phyloP scores from a whole-genome alignment of 805 yeast genomes.

The Lachancea thermotolerans region DNA sequence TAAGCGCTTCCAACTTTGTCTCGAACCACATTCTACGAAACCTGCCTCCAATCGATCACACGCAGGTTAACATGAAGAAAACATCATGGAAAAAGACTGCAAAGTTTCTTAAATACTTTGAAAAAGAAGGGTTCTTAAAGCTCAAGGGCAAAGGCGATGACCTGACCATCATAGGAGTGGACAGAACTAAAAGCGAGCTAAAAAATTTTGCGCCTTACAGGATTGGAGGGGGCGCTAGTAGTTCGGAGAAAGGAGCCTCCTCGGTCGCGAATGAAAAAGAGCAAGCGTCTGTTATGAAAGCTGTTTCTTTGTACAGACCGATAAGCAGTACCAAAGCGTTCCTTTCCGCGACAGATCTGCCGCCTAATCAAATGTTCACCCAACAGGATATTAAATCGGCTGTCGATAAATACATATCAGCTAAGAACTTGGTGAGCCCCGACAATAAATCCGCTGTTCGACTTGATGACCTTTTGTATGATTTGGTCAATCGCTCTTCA shows the following conservation, averaged over 20 bases:
- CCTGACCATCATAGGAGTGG: constrained; percentile 44
- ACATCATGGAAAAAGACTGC: constrained; percentile 87
- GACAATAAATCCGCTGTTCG: constrained; percentile 48
- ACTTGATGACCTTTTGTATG: constrained; percentile 48
- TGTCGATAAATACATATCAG: constrained; percentile 50
- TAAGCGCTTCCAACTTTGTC: constrained; percentile 68
- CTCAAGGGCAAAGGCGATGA: constrained; percentile 85
- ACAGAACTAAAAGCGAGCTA: constrained; percentile 42
- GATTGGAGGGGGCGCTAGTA: constrained; percentile 23
- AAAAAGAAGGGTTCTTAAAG: constrained; percentile 60
- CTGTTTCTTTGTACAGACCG: constrained; percentile 50
- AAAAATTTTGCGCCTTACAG: constrained; percentile 62
- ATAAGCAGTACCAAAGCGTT: constrained; percentile 42
- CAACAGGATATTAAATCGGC: constrained; percentile 47
- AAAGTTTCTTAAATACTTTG: constrained; percentile 81
- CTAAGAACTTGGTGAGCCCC: constrained; percentile 43
- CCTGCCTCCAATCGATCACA: constrained; percentile 58
- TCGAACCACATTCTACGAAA: constrained; percentile 61
- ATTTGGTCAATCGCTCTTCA: constrained; percentile 24
- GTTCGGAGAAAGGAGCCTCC: constrained; percentile 3
- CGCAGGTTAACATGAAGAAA: constrained; percentile 57
- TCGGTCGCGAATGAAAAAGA: constrained; percentile 13
- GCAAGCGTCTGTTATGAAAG: constrained; percentile 25
- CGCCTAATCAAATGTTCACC: constrained; percentile 39
- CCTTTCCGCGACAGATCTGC: constrained; percentile 37